A percentile compares a stretch with the other conserved stretches of the same genome.
Conservation (phyloP, 2,329 filamentous ascomycete genomes). For the Lachnellula subtilissima region DNA sequence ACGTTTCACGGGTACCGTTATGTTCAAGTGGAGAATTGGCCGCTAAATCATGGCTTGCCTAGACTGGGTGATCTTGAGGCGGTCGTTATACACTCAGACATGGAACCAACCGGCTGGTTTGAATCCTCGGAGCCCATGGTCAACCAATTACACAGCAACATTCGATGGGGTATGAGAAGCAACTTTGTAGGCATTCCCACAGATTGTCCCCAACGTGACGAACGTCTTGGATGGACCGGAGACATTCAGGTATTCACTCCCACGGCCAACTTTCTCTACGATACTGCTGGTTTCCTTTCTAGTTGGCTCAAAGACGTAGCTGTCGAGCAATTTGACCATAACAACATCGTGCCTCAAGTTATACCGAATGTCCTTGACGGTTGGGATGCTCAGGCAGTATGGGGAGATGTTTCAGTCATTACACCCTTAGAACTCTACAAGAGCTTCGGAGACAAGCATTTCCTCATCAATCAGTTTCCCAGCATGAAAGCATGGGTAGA, state of each 20-base stretch:
- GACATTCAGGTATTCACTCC: constrained; percentile 42
- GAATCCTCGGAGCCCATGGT: constrained; percentile 30
- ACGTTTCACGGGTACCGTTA: constrained; percentile 48
- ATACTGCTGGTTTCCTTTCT: constrained; percentile 32
- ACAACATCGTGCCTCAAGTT: constrained; percentile 16
- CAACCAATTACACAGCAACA: constrained; percentile 43
- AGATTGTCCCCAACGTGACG: constrained; percentile 46
- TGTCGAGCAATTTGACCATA: constrained; percentile 32
- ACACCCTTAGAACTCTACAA: constrained; percentile 40
- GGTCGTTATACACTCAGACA: constrained; percentile 24
- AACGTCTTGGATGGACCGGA: constrained; percentile 45
- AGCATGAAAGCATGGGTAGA: constrained; percentile 40
- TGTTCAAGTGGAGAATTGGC: constrained; percentile 21
- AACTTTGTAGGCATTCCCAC: constrained; percentile 44
- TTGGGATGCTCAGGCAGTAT: constrained; percentile 27
- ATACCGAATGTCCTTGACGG: constrained; percentile 17
- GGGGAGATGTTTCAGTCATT: constrained; percentile 41
- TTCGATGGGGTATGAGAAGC: constrained; percentile 42
- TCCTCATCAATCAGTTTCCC: constrained; percentile 36
- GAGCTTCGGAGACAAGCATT: constrained; percentile 34
- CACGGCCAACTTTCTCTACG: constrained; percentile 41
- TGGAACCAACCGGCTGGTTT: constrained; percentile 24
- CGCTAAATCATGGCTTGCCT: background rate
- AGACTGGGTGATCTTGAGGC: constrained; percentile 17
- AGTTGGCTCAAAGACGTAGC: constrained; percentile 34